Conservation (phyloP, 495 filamentous ascomycete genomes). For the Penicillium silybi region DNA sequence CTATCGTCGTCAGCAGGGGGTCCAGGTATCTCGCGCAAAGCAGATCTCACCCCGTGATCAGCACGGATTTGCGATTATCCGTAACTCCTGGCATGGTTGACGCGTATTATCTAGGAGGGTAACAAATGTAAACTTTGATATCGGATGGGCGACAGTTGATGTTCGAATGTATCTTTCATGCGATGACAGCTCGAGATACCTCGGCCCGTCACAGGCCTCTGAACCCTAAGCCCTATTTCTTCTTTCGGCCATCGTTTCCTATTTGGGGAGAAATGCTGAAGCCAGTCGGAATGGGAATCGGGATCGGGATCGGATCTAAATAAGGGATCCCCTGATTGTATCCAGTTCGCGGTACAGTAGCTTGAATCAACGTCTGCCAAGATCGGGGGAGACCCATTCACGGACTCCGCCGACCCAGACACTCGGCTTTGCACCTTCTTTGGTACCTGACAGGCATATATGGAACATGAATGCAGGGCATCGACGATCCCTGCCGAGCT, state of each 20-base stretch:
- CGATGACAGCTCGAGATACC: constrained; percentile 4
- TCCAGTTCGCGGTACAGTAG: neutral
- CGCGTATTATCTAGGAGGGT: neutral
- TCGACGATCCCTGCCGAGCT: neutral
- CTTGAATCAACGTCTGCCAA: neutral
- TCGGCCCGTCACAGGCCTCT: constrained; percentile 6
- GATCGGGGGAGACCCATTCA: neutral
- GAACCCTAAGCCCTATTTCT: constrained; percentile 21
- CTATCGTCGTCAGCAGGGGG: constrained; percentile 22
- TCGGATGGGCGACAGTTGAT: neutral
- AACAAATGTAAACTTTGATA: neutral
- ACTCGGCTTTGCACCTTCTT: neutral
- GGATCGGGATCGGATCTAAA: neutral
- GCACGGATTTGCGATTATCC: constrained; percentile 39
- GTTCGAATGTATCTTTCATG: neutral
- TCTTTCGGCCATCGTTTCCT: constrained; percentile 5
- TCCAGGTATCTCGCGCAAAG: neutral
- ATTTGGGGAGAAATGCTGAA: neutral
- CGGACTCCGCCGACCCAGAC: neutral
- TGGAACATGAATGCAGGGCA: neutral
- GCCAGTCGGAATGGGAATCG: neutral
- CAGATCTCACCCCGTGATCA: constrained; percentile 44
- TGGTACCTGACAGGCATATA: neutral
- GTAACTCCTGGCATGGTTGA: constrained; percentile 19
- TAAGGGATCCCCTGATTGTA: neutral